These are phyloP conservation scores for Fusarium sp. DNA, from an alignment of 2,329 filamentous ascomycete genomes.

Conservation along the genomic window DNA sequence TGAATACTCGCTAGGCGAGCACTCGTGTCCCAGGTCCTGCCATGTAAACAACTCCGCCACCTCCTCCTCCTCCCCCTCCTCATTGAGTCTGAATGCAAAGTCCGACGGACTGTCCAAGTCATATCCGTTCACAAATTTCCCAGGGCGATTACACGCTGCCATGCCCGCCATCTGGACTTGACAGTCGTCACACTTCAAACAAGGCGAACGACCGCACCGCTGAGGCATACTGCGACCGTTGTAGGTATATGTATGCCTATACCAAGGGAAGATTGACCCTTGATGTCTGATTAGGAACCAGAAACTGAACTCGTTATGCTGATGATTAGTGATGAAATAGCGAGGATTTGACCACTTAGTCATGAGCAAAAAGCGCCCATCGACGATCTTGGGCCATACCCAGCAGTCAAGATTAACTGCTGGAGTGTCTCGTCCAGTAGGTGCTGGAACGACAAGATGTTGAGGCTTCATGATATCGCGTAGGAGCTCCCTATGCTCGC, in stretches of 20 bases:
- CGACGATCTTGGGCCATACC: background rate
- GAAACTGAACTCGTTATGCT: background rate
- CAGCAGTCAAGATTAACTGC: background rate
- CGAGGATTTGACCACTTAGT: background rate
- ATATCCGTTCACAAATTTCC: background rate
- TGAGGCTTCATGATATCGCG: no score
- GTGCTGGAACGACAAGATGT: no score
- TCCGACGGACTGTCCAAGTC: background rate
- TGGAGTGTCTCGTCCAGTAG: no score
- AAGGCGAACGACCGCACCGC: no score
- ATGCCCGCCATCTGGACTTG: background rate
- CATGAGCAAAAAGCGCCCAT: background rate
- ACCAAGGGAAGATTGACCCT: background rate
- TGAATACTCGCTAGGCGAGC: background rate
- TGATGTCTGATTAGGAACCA: background rate
- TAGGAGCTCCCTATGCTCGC: no score
- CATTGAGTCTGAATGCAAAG: background rate
- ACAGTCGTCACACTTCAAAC: background rate
- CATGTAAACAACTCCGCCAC: background rate
- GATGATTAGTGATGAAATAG: no score
- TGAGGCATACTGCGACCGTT: no score
- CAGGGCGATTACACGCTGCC: background rate
- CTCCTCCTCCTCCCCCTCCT: no score
- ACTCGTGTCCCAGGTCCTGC: background rate
- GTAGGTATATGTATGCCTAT: background rate